Conservation (phyloP, 129 eudicot genomes). For the Scalesia atractyloides region DNA sequence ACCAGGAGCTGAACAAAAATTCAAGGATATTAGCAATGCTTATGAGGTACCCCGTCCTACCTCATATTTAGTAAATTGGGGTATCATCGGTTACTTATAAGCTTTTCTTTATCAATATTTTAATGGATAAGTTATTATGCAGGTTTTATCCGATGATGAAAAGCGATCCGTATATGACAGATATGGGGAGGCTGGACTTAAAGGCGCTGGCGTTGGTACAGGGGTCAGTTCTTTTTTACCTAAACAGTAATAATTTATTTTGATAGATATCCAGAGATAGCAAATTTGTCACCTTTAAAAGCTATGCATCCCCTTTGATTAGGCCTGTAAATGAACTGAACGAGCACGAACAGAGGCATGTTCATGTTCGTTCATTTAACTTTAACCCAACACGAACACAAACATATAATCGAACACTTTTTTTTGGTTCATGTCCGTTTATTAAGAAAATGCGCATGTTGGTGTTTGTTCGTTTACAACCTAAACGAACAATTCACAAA, state of each 20-base stretch:
- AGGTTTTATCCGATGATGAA: slow-evolving; percentile 96
- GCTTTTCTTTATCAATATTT: background rate
- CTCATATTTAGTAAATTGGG: slow-evolving; percentile 17
- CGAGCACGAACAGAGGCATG: too few species aligned
- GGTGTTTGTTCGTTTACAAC: too few species aligned
- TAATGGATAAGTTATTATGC: slow-evolving; percentile 26
- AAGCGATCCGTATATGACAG: slow-evolving; percentile 93
- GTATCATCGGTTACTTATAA: background rate
- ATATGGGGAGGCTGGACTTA: slow-evolving; percentile 97
- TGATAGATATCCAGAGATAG: background rate
- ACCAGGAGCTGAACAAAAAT: slow-evolving; percentile 89
- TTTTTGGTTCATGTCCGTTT: too few species aligned
- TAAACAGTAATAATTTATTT: background rate
- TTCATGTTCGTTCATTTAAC: too few species aligned
- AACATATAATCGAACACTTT: too few species aligned
- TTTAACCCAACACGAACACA: too few species aligned
- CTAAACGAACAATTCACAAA: too few species aligned
- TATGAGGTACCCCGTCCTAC: slow-evolving; percentile 65
- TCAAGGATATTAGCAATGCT: slow-evolving; percentile 95
- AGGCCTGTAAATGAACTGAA: too few species aligned
- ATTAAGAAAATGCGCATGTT: too few species aligned
- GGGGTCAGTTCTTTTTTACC: slow-evolving; percentile 62
- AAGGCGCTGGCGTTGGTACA: slow-evolving; percentile 78
- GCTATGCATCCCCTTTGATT: background rate
- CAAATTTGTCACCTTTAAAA: slow-evolving; percentile 2